phyloP scores from a whole-genome alignment of 2,329 filamentous ascomycete species.

The Rhynchosporium agropyri region DNA sequence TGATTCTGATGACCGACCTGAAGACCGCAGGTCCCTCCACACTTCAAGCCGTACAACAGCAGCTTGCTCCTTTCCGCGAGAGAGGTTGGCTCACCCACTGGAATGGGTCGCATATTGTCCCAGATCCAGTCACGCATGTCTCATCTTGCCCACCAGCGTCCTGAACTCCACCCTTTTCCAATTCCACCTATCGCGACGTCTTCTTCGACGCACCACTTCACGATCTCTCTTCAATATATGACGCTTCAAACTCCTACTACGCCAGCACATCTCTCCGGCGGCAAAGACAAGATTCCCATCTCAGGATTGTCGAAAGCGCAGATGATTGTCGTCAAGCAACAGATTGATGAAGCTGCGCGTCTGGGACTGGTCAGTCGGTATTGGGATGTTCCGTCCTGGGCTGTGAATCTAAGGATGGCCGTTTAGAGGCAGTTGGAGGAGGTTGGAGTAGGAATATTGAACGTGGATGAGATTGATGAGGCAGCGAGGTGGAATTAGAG shows the following conservation, averaged over 20 bases:
- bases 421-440: slow-evolving; percentile 47
- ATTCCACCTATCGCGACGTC: slow-evolving; percentile 48
- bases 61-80: slow-evolving; percentile 47
- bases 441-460: slow-evolving; percentile 47
- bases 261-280: slow-evolving; percentile 34
- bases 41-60: slow-evolving; percentile 45
- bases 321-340: slow-evolving; percentile 30
- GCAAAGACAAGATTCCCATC: slow-evolving; percentile 16
- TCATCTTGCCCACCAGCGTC: slow-evolving; percentile 49
- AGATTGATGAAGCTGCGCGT: slow-evolving; percentile 41
- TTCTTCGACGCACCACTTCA: slow-evolving; percentile 52
- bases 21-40: slow-evolving; percentile 48
- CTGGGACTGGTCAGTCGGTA: slow-evolving; percentile 47
- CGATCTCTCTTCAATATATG: slow-evolving; percentile 30
- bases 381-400: slow-evolving; percentile 49
- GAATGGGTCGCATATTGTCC: slow-evolving; percentile 44
- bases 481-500: slow-evolving; percentile 39
- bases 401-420: slow-evolving; percentile 43
- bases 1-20: slow-evolving; percentile 54
- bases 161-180: slow-evolving; percentile 37
- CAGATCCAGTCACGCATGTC: slow-evolving; percentile 52
- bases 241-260: slow-evolving; percentile 38
- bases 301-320: slow-evolving; percentile 31
- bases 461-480: slow-evolving; percentile 48
- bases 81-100: slow-evolving; percentile 44